These are phyloP conservation scores for Excoecaria cochinchinensis DNA, from an alignment of 345 rosid genomes.

Conservation along the genomic window DNA sequence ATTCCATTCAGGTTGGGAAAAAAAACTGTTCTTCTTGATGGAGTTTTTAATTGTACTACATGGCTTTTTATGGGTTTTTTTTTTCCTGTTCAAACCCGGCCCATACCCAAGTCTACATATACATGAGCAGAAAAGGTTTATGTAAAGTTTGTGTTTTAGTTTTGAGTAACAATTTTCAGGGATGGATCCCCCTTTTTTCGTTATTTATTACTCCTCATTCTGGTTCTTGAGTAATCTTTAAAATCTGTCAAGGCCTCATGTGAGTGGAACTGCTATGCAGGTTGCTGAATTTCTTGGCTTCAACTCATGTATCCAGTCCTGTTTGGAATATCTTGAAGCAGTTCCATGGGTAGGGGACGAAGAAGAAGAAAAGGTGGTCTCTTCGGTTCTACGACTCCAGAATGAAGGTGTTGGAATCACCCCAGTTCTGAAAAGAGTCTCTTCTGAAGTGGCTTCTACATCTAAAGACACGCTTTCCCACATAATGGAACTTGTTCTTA, in stretches of 20 bases:
- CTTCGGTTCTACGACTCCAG: conserved; percentile 64
- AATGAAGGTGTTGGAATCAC: conserved; percentile 65
- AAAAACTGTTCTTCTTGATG: background rate
- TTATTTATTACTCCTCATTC: background rate
- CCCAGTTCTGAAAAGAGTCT: conserved; percentile 76
- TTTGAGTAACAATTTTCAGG: background rate
- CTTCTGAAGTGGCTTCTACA: conserved; percentile 52
- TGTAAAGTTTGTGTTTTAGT: background rate
- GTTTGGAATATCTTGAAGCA: conserved; percentile 94
- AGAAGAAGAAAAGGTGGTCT: conserved; percentile 90
- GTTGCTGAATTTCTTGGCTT: conserved; percentile 78
- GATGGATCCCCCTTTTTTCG: background rate
- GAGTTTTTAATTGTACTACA: background rate
- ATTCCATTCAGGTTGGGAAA: background rate
- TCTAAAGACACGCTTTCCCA: conserved; percentile 75
- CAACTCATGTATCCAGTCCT: conserved; percentile 63
- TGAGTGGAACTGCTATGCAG: conserved; percentile 33
- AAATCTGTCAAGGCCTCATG: background rate
- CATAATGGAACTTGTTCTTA: conserved; percentile 79
- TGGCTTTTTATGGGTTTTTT: no score
- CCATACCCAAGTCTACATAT: no score
- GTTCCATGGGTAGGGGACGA: conserved; percentile 99
- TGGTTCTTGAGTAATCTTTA: conserved; percentile 11
- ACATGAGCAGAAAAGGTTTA: background rate
- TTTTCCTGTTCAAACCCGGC: no score